Evolutionary conservation across 2,329 filamentous ascomycete species (phyloP).

Genomic region (Alternaria infectoria): DNA sequence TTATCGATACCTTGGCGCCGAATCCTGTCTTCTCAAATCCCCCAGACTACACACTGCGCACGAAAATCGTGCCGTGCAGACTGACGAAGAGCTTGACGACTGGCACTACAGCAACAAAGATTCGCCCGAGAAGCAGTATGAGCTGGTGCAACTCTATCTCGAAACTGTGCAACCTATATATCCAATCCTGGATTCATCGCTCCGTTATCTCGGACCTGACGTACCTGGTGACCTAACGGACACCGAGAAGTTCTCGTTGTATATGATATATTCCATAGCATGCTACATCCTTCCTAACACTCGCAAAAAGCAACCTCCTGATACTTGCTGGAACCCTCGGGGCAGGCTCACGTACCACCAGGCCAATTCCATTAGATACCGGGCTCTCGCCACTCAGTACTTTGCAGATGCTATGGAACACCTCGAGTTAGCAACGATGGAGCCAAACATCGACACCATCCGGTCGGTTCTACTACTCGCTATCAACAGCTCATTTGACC

Average conservation of each 20-base stretch:
- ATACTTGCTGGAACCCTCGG: constrained; percentile 27
- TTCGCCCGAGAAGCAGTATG: constrained; percentile 31
- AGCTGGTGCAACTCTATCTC: constrained; percentile 41
- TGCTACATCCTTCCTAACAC: constrained; percentile 41
- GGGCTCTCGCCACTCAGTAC: constrained; percentile 33
- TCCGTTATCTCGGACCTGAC: constrained; percentile 33
- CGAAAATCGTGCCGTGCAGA: constrained; percentile 18
- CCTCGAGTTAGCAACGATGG: constrained; percentile 41
- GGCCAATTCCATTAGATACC: constrained; percentile 39
- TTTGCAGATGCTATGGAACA: constrained; percentile 40
- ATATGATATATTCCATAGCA: constrained; percentile 47
- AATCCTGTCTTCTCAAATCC: constrained; percentile 42
- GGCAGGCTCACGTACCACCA: constrained; percentile 40
- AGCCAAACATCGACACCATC: constrained; percentile 40
- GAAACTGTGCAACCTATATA: constrained; percentile 37
- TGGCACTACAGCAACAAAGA: constrained; percentile 32
- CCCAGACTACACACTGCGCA: constrained; percentile 31
- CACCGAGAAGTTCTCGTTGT: constrained; percentile 38
- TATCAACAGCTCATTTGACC: constrained; percentile 46
- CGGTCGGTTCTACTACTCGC: constrained; percentile 42
- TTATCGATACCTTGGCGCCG: constrained; percentile 45
- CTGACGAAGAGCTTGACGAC: constrained; percentile 32
- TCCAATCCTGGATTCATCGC: constrained; percentile 36
- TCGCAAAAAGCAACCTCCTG: constrained; percentile 26
- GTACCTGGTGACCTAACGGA: constrained; percentile 31